Base-by-base conservation (phyloP, 2,329 filamentous ascomycete genomes). In the Colletotrichum eleusines region DNA sequence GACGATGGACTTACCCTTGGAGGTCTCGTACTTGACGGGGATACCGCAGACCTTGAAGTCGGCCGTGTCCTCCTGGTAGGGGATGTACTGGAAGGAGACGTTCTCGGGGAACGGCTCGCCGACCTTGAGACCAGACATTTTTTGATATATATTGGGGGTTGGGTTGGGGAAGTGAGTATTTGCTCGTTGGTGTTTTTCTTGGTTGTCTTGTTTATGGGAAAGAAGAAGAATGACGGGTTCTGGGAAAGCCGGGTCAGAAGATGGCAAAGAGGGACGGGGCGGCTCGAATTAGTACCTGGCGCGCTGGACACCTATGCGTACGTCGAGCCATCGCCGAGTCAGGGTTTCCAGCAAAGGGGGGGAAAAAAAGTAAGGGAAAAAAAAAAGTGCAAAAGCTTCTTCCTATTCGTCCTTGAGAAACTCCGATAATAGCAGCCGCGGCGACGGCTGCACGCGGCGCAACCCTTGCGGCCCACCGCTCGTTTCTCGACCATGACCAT, bases 41-140 rank as follows among this genome's bases (percentile, higher is more conserved):
- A 92, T 87, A 75, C 94, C 94, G 82, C 95, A 97, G 73, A 88
- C 85, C 64, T 89, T 93, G 76, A 97, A 88, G 75, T 88, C 87
- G 74, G 88, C 84, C 61, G 85, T 88, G 76, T 95, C 93, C 68
- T 88, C 84, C 18, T 90, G 88, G 81, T 93, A 94, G 72, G 93
- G 91, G 75, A 96, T 89, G 87, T 95, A 96, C 77, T 90, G 92
- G 87, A 98, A 98, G 81, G 87, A 86, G 73, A 97, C 91, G 76
- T 88, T 92, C 76, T 90, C 85, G 76, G 95, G 95, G 87, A 98
- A 95, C 80, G 86, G 85, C 81, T 97, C 94, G 79, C 95, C 95
- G 80, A 88, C 88, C 81, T 95, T 91, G 82, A 96, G 88, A 81
- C 87, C 87, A 84, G 91, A 77, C 86, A 88, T 87, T 71, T 72